phyloP scores from a whole-genome alignment of 495 filamentous ascomycete genomes.

The Hypoxylon intermedium region DNA sequence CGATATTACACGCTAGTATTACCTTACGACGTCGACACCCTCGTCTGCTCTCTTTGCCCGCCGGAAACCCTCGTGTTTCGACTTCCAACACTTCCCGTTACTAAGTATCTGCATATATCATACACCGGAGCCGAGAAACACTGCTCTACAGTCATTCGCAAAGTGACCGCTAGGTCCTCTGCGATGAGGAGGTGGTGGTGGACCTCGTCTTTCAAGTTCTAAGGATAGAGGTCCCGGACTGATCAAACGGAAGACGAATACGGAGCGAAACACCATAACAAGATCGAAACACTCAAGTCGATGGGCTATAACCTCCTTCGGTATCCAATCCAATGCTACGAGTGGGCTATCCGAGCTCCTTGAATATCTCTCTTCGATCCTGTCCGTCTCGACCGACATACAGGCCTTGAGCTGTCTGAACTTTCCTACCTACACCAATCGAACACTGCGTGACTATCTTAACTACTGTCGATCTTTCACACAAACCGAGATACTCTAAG shows the following conservation, averaged over 20 bases:
- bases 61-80: conserved; percentile 39
- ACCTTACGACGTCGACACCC: conserved; percentile 13
- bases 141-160: conserved; percentile 31
- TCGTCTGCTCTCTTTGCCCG: conserved; percentile 13
- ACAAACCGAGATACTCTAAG: conserved; percentile 21
- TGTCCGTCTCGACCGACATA: conserved; percentile 14
- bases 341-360: conserved; percentile 27
- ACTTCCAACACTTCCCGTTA: conserved; percentile 9
- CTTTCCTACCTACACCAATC: conserved; percentile 10
- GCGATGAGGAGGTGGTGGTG: conserved; percentile 54
- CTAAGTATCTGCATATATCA: conserved; percentile 20
- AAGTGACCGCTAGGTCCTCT: conserved; percentile 49
- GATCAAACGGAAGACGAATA: conserved; percentile 18
- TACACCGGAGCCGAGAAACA: conserved; percentile 13
- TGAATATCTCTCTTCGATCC: conserved; percentile 7
- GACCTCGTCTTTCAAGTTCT: conserved; percentile 43
- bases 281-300: conserved; percentile 20
- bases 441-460: background rate
- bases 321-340: conserved; percentile 31
- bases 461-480: conserved; percentile 16
- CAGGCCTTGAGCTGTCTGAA: too few species aligned
- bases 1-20: conserved; percentile 11
- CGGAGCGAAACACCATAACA: conserved; percentile 24
- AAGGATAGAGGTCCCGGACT: conserved; percentile 39
- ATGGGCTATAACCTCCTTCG: conserved; percentile 20